Conservation (phyloP, 331 rosid species). For the Quercus phellos region DNA sequence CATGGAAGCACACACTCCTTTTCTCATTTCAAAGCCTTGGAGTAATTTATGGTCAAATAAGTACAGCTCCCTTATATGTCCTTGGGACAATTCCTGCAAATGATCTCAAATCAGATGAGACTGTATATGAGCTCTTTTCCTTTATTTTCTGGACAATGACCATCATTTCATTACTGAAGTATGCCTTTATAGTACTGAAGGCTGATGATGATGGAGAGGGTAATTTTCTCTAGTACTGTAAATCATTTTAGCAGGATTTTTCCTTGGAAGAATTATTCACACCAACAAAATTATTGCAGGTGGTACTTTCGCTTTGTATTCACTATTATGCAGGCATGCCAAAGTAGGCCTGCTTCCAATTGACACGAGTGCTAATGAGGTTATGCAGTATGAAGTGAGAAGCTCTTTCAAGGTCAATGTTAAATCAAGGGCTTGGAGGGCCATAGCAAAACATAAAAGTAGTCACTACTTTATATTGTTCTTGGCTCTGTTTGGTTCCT, state of each 20-base stretch:
- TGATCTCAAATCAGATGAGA: conserved; percentile 37
- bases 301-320: conserved; percentile 76
- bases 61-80: conserved; percentile 75
- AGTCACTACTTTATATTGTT: conserved; percentile 58
- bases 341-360: conserved; percentile 72
- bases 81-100: conserved; percentile 45
- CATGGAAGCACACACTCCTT: conserved; percentile 59
- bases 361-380: conserved; percentile 47
- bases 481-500: conserved; percentile 72
- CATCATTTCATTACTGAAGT: conserved; percentile 54
- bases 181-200: conserved; percentile 53
- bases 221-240: conserved; percentile 7
- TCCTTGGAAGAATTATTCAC: conserved; percentile 10
- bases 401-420: conserved; percentile 28
- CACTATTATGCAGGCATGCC: conserved; percentile 79
- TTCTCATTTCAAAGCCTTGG: conserved; percentile 78
- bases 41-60: conserved; percentile 70
- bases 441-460: conserved; percentile 56
- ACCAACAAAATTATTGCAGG: conserved; percentile 30
- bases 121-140: conserved; percentile 57
- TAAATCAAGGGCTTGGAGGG: conserved; percentile 60
- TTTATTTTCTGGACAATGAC: conserved; percentile 79
- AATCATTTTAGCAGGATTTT: background rate
- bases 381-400: conserved; percentile 36
- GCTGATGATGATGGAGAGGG: conserved; percentile 81